Percentiles rank a stretch among this genome's conserved stretches.
These are phyloP conservation scores for Dactylellina leptospora DNA, from an alignment of 2,329 filamentous ascomycete species.

Conservation along the genomic window DNA sequence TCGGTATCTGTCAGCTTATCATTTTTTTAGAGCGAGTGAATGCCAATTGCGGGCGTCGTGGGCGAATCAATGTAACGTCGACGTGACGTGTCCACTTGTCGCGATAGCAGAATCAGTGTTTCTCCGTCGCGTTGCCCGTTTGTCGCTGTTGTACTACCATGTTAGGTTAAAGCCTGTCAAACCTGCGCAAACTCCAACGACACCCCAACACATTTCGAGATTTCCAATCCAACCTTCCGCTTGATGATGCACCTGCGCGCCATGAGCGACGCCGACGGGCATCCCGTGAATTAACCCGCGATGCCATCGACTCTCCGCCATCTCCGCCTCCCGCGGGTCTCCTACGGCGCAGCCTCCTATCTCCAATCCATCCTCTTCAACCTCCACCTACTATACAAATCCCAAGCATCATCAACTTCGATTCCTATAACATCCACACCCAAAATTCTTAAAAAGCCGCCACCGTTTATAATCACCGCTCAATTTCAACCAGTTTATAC, in stretches of 20 bases:
- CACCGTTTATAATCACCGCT: conserved; percentile 76
- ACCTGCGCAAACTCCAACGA: background rate
- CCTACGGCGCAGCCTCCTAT: conserved; percentile 44
- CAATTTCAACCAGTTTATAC: conserved; percentile 87
- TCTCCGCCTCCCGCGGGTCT: conserved; percentile 51
- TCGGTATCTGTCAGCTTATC: too few species aligned
- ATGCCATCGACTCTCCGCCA: conserved; percentile 51
- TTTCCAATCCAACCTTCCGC: background rate
- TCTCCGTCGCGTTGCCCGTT: background rate
- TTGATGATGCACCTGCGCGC: too few species aligned
- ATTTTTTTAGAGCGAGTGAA: too few species aligned
- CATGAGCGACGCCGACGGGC: background rate
- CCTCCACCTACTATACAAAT: conserved; percentile 42
- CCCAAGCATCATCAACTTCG: conserved; percentile 21
- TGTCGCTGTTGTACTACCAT: background rate
- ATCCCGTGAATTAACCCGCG: background rate
- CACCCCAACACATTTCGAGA: background rate
- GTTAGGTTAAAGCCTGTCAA: background rate
- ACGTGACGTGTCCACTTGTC: background rate
- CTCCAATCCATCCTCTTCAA: conserved; percentile 55
- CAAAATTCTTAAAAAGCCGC: conserved; percentile 63
- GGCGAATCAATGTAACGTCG: background rate
- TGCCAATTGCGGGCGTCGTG: background rate
- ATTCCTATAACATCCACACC: background rate
- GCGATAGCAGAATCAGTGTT: too few species aligned